Conservation (phyloP, 2,329 filamentous ascomycete genomes). For the Cryphonectria radicalis region DNA sequence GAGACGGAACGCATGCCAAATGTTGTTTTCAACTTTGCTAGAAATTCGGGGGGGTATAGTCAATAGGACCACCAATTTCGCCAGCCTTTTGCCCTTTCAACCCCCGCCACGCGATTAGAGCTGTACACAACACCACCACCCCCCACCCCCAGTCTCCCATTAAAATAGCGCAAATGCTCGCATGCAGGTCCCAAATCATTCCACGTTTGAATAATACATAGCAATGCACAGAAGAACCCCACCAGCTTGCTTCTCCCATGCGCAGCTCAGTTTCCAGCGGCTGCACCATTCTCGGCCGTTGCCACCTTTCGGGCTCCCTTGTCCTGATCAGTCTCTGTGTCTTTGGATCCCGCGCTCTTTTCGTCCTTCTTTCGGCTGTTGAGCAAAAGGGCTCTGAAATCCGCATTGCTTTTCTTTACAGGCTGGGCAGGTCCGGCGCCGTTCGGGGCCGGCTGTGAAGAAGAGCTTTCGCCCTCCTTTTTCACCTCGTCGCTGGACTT, state of each 20-base stretch:
- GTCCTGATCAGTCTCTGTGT: background rate
- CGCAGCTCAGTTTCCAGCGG: background rate
- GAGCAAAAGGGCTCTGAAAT: constrained; percentile 60
- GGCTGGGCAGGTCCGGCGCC: constrained; percentile 32
- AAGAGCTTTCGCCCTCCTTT: constrained; percentile 21
- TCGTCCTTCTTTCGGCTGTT: constrained; percentile 30
- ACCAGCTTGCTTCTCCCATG: background rate
- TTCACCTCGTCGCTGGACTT: constrained; percentile 30
- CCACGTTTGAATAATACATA: constrained; percentile 1
- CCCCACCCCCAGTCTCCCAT: background rate
- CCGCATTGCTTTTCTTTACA: constrained; percentile 57
- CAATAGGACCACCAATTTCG: background rate
- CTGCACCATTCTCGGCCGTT: background rate
- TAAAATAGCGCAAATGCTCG: background rate
- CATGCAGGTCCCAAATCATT: background rate
- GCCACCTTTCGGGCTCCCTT: background rate
- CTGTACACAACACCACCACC: background rate
- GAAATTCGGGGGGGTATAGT: background rate
- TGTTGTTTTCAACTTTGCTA: background rate
- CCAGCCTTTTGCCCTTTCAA: background rate
- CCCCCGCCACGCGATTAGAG: background rate
- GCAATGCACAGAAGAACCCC: background rate
- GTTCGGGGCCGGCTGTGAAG: background rate
- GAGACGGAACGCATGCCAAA: background rate
- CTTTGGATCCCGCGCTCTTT: background rate